Evolutionary conservation across 1,139 yeast species (phyloP), one percentile per base, ranked within the genome.

Genomic region (Saccharomycopsis hybrid): DNA sequence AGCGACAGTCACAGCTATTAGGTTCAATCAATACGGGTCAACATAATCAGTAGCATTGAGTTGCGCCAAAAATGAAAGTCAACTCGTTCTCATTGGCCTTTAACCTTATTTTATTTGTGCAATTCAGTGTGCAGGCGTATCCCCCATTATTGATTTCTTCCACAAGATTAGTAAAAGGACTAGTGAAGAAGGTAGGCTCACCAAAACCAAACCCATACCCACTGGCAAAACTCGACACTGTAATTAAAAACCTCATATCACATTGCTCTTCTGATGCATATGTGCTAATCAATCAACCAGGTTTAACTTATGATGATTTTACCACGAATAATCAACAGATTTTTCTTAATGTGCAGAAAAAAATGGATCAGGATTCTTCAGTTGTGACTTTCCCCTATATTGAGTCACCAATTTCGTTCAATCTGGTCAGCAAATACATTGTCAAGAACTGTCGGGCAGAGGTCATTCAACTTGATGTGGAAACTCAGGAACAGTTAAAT

Each of bases 191-290:
- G 49, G 51, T 70, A 30, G 57, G 63, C 3, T 60, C 60, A 44
- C 59, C 60, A 30, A 65, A 64, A 44, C 70, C 65, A 42, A 48
- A 60, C 13, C 68, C 68, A 5, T 66, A 60, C 52, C 65, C 71
- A 1, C 44, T 55, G 0, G 65, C 62, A 1, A 68, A 72, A n/a
- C 78, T 77, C 9, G 69, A 73, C 36, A 70, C 70, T 44, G 61
- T 80, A 53, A 60, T 80, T 13, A 70, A 73, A 48, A 70, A 75
- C 50, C 62, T 79, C 39, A 65, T 82, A 11, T 77, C 80, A 2
- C 71, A 73, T 41, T 88, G 96, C 60, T 68, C 80, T 1, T 77
- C 90, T 0, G 85, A 86, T 61, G 85, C 82, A 0, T 85, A 83
- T 58, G 59, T 88, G 2, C 64, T 87, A 13, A 70, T 86, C 1